A percentile compares a stretch with the other conserved stretches of the same genome.
Evolutionary conservation across 441 rosid genomes (phyloP).

Genomic region (Bocquillonia castaneifolia): DNA sequence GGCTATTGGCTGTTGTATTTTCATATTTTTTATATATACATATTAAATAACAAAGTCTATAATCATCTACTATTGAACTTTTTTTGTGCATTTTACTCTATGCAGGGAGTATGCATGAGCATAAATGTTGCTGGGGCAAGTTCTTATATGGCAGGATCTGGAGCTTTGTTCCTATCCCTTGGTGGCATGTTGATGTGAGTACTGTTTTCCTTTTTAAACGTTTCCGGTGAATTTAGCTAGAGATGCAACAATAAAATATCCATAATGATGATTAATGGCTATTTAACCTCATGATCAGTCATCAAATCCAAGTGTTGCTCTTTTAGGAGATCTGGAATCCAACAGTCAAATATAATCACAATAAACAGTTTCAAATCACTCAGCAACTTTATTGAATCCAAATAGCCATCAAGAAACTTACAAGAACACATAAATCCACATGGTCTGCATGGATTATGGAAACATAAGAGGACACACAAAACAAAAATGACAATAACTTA

Average conservation of each 20-base stretch:
- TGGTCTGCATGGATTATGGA: background rate
- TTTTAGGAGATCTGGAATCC: background rate
- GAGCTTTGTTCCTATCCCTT: conserved; percentile 62
- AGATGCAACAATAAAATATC: background rate
- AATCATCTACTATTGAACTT: background rate
- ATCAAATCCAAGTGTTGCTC: background rate
- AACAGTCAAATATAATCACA: too few relatives aligned
- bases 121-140: conserved; percentile 73
- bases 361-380: too few relatives aligned
- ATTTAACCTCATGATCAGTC: background rate
- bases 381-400: background rate
- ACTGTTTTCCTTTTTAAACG: background rate
- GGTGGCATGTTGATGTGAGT: conserved; percentile 91
- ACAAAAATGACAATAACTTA: too few relatives aligned
- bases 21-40: too few relatives aligned
- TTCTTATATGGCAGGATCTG: conserved; percentile 37
- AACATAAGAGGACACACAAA: background rate
- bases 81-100: conserved; percentile 10
- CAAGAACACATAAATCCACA: background rate
- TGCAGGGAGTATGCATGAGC: conserved; percentile 75
- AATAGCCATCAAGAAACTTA: background rate
- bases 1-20: background rate
- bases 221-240: background rate
- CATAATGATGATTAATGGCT: background rate
- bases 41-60: background rate